A percentile compares a stretch with the other conserved stretches of the same genome.
These are phyloP conservation scores for Suillus sp. DNA, from an alignment of 768 basidiomycete genomes.

Conservation along the genomic window DNA sequence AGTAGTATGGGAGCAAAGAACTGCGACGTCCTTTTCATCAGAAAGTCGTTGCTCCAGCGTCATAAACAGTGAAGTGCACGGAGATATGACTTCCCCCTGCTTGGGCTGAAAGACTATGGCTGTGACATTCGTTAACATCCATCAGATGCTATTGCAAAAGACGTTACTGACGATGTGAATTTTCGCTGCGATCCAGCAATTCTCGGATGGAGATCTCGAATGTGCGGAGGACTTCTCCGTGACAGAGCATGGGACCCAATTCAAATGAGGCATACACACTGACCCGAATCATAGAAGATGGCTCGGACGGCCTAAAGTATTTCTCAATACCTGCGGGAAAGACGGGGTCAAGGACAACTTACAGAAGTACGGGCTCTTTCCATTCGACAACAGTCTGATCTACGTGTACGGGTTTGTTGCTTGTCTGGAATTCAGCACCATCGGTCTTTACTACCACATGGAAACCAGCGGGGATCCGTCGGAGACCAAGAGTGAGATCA, in stretches of 20 bases:
- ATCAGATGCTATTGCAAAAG: neutral
- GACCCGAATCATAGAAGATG: neutral
- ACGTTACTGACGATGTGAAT: neutral
- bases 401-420: neutral
- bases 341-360: neutral
- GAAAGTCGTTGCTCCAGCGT: neutral
- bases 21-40: neutral
- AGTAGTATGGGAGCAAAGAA: neutral
- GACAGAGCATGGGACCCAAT: conserved; percentile 10
- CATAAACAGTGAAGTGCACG: neutral
- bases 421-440: neutral
- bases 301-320: conserved; percentile 1
- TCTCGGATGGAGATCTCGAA: conserved; percentile 7
- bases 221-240: conserved; percentile 10
- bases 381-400: conserved; percentile 1
- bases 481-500: conserved; percentile 9
- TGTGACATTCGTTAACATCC: neutral
- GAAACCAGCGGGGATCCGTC: too few species aligned
- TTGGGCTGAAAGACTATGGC: neutral
- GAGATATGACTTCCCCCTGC: neutral
- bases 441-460: neutral
- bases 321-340: neutral
- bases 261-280: conserved; percentile 14
- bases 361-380: conserved; percentile 8
- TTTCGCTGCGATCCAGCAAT: conserved; percentile 4